Evolutionary conservation across 805 yeast species (phyloP).

Genomic region (Ogataea siamensis): DNA sequence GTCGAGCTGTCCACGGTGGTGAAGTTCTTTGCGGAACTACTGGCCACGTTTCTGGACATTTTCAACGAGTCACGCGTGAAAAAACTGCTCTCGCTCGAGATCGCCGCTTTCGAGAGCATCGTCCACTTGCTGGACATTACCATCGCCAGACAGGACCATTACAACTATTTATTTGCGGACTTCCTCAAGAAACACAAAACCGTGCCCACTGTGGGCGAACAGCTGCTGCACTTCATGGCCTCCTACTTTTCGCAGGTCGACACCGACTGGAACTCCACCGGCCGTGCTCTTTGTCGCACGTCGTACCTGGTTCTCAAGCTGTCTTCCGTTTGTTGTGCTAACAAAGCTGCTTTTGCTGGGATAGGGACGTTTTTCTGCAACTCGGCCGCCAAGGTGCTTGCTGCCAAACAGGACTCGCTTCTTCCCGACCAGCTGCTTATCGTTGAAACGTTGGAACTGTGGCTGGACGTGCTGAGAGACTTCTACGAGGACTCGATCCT

Average conservation of each 20-base stretch:
- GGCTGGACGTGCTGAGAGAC: conserved; percentile 43
- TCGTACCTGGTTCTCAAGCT: conserved; percentile 50
- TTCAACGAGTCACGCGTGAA: conserved; percentile 24
- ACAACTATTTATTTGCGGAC: conserved; percentile 53
- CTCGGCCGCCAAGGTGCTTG: conserved; percentile 43
- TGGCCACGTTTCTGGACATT: conserved; percentile 40
- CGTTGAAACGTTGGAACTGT: conserved; percentile 57
- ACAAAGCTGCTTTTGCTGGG: conserved; percentile 13
- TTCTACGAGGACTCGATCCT: conserved; percentile 40
- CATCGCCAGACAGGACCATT: conserved; percentile 64
- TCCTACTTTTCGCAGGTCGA: conserved; percentile 47
- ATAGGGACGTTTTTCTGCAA: conserved; percentile 32
- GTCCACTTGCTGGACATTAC: conserved; percentile 61
- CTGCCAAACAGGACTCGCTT: conserved; percentile 44
- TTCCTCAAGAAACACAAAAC: conserved; percentile 39
- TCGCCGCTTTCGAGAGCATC: conserved; percentile 49
- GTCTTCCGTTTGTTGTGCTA: conserved; percentile 26
- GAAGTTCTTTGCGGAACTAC: conserved; percentile 60
- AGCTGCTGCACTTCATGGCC: conserved; percentile 45
- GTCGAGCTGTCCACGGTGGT: conserved; percentile 53
- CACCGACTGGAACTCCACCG: conserved; percentile 58
- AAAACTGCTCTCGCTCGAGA: conserved; percentile 28
- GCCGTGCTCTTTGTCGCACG: conserved; percentile 63
- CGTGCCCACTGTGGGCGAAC: conserved; percentile 52
- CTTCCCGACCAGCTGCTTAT: conserved; percentile 63